A percentile compares a stretch with the other conserved stretches of the same genome.
phyloP scores from a whole-genome alignment of 495 filamentous ascomycete genomes.

The Hyaloscypha variabilis region DNA sequence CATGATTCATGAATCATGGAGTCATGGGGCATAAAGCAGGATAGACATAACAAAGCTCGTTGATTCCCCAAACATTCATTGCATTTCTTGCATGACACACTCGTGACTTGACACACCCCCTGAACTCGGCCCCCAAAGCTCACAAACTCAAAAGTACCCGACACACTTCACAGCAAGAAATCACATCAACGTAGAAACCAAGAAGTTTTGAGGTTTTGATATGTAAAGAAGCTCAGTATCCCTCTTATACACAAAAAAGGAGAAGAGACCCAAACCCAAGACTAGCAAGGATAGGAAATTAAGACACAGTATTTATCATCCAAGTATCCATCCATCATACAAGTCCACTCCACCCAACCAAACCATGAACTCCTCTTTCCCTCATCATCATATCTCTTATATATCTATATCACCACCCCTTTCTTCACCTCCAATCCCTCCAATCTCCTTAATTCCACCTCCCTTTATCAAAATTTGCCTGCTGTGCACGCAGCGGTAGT shows the following conservation, averaged over 20 bases:
- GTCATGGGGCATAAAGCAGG: background rate
- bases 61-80: background rate
- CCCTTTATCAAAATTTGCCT: slow-evolving; percentile 17
- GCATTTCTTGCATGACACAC: background rate
- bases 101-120: background rate
- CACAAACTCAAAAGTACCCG: background rate
- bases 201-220: background rate
- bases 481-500: slow-evolving; percentile 39
- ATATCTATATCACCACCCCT: background rate
- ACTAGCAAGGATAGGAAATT: slow-evolving; percentile 7
- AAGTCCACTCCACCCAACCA: background rate
- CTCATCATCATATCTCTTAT: background rate
- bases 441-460: background rate
- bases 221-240: background rate
- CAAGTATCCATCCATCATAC: background rate
- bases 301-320: background rate
- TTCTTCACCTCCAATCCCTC: background rate
- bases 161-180: background rate
- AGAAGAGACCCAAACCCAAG: slow-evolving; percentile 3
- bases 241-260: background rate
- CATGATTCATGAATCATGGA: too few species aligned
- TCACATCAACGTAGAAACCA: background rate
- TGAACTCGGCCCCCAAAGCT: background rate
- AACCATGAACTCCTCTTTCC: background rate
- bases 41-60: background rate